Evolutionary conservation across 805 yeast genomes (phyloP).

Genomic region (Maudiozyma serrabonitensis): DNA sequence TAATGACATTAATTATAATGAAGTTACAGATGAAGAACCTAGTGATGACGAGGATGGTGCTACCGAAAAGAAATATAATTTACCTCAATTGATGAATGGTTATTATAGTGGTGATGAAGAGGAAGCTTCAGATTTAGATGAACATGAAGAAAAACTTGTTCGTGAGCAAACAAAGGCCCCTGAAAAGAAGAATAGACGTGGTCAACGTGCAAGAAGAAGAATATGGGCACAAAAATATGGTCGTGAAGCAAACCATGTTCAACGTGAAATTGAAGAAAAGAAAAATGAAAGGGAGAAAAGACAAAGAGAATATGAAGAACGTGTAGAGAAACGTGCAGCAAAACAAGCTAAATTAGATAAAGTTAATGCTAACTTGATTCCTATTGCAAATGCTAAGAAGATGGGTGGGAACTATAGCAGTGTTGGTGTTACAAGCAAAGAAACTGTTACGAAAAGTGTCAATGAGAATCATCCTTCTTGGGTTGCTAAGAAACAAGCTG

Average conservation of each 20-base stretch:
- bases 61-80: conserved; percentile 24
- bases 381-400: conserved; percentile 6
- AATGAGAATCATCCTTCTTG: conserved; percentile 80
- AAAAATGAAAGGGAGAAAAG: conserved; percentile 48
- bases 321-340: conserved; percentile 56
- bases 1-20: conserved; percentile 33
- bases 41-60: conserved; percentile 19
- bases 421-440: conserved; percentile 5
- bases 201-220: conserved; percentile 93
- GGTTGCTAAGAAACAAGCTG: conserved; percentile 77
- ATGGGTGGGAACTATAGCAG: conserved; percentile 1
- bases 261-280: conserved; percentile 48
- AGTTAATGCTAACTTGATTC: conserved; percentile 8
- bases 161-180: conserved; percentile 29
- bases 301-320: conserved; percentile 60
- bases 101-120: conserved; percentile 79
- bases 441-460: neutral
- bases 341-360: conserved; percentile 33
- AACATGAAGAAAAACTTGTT: conserved; percentile 43
- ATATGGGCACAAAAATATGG: conserved; percentile 95
- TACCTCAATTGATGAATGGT: conserved; percentile 72
- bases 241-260: conserved; percentile 68
- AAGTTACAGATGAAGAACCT: conserved; percentile 59
- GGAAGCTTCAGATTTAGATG: conserved; percentile 39
- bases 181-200: conserved; percentile 78